Percentiles rank a stretch among this genome's conserved stretches.
Conservation (phyloP, 345 rosid species). For the Carallia pectinifolia region DNA sequence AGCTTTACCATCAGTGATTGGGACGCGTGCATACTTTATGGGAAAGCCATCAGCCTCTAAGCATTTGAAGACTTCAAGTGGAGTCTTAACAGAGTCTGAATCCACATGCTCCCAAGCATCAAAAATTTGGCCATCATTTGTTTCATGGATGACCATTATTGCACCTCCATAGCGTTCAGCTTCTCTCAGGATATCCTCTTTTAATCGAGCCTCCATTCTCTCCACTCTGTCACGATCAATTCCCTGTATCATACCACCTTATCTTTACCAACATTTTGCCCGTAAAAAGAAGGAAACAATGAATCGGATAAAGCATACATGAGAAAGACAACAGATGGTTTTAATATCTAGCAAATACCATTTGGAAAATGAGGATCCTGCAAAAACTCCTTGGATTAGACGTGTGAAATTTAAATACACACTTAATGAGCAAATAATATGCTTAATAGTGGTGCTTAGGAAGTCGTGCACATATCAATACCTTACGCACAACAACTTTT, state of each 20-base stretch:
- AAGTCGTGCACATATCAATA: background rate
- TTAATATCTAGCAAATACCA: slow-evolving; percentile 5
- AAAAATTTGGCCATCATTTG: slow-evolving; percentile 73
- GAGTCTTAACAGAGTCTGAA: slow-evolving; percentile 76
- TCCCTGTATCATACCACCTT: slow-evolving; percentile 52
- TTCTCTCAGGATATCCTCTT: slow-evolving; percentile 90
- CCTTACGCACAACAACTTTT: background rate
- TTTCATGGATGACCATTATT: slow-evolving; percentile 96
- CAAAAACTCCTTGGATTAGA: background rate
- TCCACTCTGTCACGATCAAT: slow-evolving; percentile 93
- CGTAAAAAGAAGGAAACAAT: background rate
- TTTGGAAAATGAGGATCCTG: background rate
- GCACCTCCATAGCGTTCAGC: slow-evolving; percentile 83
- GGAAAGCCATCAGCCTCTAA: slow-evolving; percentile 84
- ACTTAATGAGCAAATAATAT: background rate
- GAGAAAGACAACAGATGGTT: background rate
- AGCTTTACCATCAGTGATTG: slow-evolving; percentile 98
- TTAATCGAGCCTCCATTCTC: slow-evolving; percentile 93
- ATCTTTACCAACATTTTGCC: slow-evolving; percentile 4
- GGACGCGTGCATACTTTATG: slow-evolving; percentile 86
- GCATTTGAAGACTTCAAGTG: slow-evolving; percentile 86
- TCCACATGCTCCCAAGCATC: slow-evolving; percentile 90
- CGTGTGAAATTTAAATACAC: background rate
- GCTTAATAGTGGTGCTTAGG: background rate
- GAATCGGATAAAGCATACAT: background rate